phyloP scores from a whole-genome alignment of 2,329 filamentous ascomycete species.

The Nemania abortiva region DNA sequence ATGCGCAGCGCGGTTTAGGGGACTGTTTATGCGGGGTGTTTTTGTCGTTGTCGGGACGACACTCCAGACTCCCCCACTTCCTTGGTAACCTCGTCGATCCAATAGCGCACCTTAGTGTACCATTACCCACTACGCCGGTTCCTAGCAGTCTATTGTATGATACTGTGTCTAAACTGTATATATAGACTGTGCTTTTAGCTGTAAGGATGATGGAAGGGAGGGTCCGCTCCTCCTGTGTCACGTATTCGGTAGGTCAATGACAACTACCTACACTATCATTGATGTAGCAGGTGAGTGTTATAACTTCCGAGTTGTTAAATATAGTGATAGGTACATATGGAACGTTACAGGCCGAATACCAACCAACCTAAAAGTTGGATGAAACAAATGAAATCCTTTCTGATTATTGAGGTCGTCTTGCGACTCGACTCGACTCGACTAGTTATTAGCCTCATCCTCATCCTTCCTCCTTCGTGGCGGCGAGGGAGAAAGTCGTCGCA shows the following conservation, averaged over 20 bases:
- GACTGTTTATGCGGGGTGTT: conserved; percentile 37
- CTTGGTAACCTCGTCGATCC: neutral
- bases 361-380: neutral
- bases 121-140: no score
- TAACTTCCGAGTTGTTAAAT: conserved; percentile 8
- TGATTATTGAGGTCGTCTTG: conserved; percentile 6
- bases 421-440: neutral
- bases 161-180: no score
- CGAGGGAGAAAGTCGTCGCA: neutral
- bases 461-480: neutral
- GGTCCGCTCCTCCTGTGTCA: no score
- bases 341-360: conserved; percentile 26
- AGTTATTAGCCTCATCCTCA: no score
- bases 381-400: conserved; percentile 34
- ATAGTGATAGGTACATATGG: conserved; percentile 15
- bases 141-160: no score
- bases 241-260: neutral
- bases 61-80: neutral
- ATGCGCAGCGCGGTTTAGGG: neutral
- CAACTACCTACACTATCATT: neutral
- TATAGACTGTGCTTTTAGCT: no score
- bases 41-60: conserved; percentile 35
- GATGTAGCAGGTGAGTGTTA: conserved; percentile 14
- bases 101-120: conserved; percentile 14
- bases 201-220: no score